These are phyloP conservation scores for Chamaecyparis obtusa DNA, from an alignment of 75 land plant genomes.

Conservation along the genomic window DNA sequence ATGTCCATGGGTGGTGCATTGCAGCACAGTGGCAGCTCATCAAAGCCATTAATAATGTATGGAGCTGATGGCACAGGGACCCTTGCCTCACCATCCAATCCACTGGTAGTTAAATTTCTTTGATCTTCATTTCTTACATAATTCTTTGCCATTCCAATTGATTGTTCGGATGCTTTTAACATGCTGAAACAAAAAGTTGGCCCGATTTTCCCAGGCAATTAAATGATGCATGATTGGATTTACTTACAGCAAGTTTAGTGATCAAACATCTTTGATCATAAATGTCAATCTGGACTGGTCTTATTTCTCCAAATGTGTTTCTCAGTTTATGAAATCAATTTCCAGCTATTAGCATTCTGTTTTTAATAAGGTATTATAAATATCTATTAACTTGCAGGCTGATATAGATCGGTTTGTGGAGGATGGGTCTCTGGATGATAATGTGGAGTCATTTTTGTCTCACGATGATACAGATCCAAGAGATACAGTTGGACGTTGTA, in stretches of 20 bases:
- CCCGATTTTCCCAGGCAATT: neutral
- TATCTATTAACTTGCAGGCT: conserved; percentile 52
- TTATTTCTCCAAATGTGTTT: neutral
- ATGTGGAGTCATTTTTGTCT: conserved; percentile 93
- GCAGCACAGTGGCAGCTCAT: conserved; percentile 75
- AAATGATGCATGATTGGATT: neutral
- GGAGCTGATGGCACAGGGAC: conserved; percentile 81
- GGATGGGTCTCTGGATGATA: conserved; percentile 84
- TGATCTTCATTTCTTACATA: neutral
- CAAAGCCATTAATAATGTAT: conserved; percentile 82
- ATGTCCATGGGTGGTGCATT: conserved; percentile 79
- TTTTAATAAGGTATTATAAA: conserved; percentile 50
- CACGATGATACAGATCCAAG: conserved; percentile 89
- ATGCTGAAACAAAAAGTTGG: neutral
- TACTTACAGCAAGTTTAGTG: neutral
- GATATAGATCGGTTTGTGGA: conserved; percentile 87
- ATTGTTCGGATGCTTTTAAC: neutral
- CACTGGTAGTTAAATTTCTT: conserved; percentile 54
- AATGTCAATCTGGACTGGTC: neutral
- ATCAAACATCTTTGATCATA: neutral
- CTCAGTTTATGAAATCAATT: neutral
- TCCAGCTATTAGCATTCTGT: conserved; percentile 21
- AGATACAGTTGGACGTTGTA: conserved; percentile 79
- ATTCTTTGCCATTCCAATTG: neutral
- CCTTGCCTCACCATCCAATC: conserved; percentile 88